Evolutionary conservation across 176 grass and related monocot species (phyloP).

Genomic region (Alopecurus myosuroides): DNA sequence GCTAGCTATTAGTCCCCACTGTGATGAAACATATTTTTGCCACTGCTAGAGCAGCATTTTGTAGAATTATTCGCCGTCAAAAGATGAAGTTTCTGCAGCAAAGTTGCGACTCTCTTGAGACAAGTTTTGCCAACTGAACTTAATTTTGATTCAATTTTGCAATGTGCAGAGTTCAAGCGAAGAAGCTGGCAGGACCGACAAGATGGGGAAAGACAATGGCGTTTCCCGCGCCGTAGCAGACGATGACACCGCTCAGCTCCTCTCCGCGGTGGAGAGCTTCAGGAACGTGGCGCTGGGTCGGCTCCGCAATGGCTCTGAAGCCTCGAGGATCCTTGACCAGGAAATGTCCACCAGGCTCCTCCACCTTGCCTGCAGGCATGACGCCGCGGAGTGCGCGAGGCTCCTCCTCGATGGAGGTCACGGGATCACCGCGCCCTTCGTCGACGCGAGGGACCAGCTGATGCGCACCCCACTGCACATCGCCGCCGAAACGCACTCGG

Average conservation of each 20-base stretch:
- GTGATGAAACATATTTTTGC: background rate
- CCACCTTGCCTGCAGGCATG: conserved; percentile 56
- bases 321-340: conserved; percentile 35
- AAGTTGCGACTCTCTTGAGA: background rate
- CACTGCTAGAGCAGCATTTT: background rate
- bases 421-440: conserved; percentile 10
- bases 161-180: conserved; percentile 26
- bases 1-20: background rate
- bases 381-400: conserved; percentile 50
- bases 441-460: conserved; percentile 44
- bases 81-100: background rate
- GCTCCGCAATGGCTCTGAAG: conserved; percentile 39
- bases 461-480: conserved; percentile 49
- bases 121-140: background rate
- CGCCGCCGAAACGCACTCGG: conserved; percentile 48
- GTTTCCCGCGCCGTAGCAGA: conserved; percentile 30
- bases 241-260: conserved; percentile 32
- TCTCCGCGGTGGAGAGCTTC: conserved; percentile 26
- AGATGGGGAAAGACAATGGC: background rate
- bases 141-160: background rate
- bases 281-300: conserved; percentile 31
- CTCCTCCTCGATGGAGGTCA: conserved; percentile 38
- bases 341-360: conserved; percentile 46
- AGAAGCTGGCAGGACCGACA: background rate
- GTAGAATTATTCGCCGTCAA: background rate